These are phyloP conservation scores for Thermochaetoides thermophila DNA, from an alignment of 495 filamentous ascomycete species.

Conservation along the genomic window DNA sequence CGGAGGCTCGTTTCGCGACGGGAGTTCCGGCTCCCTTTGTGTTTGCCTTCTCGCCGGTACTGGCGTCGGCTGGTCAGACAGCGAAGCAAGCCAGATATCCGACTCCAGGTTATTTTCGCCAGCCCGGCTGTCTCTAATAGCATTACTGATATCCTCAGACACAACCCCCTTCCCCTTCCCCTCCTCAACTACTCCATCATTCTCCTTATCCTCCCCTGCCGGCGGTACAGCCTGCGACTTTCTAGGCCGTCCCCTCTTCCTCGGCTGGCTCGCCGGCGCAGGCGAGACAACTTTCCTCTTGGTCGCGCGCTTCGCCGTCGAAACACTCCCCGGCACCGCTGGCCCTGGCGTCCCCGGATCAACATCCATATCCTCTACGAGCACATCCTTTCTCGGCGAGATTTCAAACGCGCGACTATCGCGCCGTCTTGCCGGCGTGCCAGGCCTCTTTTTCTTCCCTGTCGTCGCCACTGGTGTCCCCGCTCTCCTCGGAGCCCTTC, in stretches of 20 bases:
- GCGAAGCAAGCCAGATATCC: slow-evolving; percentile 22
- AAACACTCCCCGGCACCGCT: too few species aligned
- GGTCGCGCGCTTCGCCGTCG: too few species aligned
- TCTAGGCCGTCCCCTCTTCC: slow-evolving; percentile 20
- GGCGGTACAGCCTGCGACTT: slow-evolving; percentile 17
- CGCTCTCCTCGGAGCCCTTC: slow-evolving; percentile 22
- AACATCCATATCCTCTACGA: slow-evolving; percentile 10
- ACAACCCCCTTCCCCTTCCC: too few species aligned
- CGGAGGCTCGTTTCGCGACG: neutral
- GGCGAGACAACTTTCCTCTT: slow-evolving; percentile 20
- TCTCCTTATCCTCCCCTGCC: slow-evolving; percentile 15
- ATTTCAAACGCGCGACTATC: neutral
- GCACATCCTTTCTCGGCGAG: slow-evolving; percentile 8
- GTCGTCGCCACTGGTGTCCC: slow-evolving; percentile 25
- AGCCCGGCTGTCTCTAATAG: neutral
- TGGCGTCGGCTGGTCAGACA: slow-evolving; percentile 16
- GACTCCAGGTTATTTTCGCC: slow-evolving; percentile 9
- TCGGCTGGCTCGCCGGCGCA: slow-evolving; percentile 8
- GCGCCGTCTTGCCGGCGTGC: slow-evolving; percentile 23
- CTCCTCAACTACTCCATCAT: slow-evolving; percentile 8
- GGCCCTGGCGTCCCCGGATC: too few species aligned
- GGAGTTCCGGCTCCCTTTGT: neutral
- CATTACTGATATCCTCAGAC: too few species aligned
- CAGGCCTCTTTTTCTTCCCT: slow-evolving; percentile 30
- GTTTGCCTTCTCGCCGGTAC: slow-evolving; percentile 4